Conservation (phyloP, 2,329 filamentous ascomycete genomes). For the Epichloe elymi region DNA sequence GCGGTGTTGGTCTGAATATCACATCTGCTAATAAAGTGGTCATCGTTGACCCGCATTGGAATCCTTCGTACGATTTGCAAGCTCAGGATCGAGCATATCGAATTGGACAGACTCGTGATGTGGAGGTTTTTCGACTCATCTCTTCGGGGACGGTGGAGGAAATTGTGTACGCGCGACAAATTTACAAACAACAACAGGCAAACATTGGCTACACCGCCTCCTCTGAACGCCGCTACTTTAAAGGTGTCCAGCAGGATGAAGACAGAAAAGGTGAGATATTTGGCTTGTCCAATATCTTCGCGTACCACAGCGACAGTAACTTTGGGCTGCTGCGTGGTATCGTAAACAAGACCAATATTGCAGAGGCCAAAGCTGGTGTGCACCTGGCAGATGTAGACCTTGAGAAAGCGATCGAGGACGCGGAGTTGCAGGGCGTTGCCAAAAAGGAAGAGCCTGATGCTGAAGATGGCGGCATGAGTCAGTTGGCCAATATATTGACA, state of each 20-base stretch:
- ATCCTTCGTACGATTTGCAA: conserved; percentile 86
- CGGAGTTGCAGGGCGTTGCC: conserved; percentile 28
- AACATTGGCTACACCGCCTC: conserved; percentile 95
- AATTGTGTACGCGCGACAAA: conserved; percentile 90
- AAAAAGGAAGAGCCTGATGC: conserved; percentile 38
- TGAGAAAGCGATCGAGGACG: conserved; percentile 43
- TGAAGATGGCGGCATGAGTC: conserved; percentile 56
- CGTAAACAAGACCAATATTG: conserved; percentile 95
- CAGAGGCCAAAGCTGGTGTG: conserved; percentile 79
- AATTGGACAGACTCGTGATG: conserved; percentile 83
- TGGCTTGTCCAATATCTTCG: conserved; percentile 75
- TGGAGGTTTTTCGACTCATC: conserved; percentile 88
- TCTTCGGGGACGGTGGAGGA: conserved; percentile 91
- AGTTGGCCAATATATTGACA: conserved; percentile 47
- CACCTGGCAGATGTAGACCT: conserved; percentile 65
- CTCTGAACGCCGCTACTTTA: conserved; percentile 87
- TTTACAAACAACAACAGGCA: conserved; percentile 98
- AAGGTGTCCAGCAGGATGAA: conserved; percentile 75
- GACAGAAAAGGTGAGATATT: conserved; percentile 88
- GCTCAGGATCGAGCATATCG: conserved; percentile 93
- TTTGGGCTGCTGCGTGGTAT: conserved; percentile 83
- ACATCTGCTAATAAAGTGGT: conserved; percentile 97
- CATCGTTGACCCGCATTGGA: conserved; percentile 95
- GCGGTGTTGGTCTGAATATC: conserved; percentile 90
- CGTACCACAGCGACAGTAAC: conserved; percentile 62